These are phyloP conservation scores for Neurospora africana DNA, from an alignment of 495 filamentous ascomycete genomes.

Conservation along the genomic window DNA sequence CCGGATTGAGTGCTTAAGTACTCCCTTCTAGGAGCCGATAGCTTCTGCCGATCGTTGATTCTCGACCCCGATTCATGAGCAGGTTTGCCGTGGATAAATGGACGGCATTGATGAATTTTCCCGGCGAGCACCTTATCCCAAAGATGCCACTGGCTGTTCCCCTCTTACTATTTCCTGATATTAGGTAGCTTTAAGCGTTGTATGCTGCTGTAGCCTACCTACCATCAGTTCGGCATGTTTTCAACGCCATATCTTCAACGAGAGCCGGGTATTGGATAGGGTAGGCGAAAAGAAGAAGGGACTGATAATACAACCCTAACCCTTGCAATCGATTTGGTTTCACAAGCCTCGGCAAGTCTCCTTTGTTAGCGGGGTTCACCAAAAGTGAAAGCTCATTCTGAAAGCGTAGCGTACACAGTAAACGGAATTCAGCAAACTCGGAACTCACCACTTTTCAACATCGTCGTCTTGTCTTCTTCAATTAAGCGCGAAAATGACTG, in stretches of 20 bases:
- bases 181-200: neutral
- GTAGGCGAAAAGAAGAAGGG: neutral
- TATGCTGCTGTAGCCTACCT: neutral
- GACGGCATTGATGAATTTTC: neutral
- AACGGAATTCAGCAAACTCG: neutral
- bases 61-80: neutral
- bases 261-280: neutral
- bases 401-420: too few relatives aligned
- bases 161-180: neutral
- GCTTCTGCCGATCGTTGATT: neutral
- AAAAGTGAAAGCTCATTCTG: neutral
- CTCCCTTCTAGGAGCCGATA: neutral
- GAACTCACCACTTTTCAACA: neutral
- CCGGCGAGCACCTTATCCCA: neutral
- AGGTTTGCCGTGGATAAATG: neutral
- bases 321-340: neutral
- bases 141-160: neutral
- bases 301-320: neutral
- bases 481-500: slow-evolving; percentile 4
- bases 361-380: neutral
- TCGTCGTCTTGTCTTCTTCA: neutral
- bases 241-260: neutral
- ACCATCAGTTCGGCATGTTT: neutral
- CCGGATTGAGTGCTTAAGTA: neutral
- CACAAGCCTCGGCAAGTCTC: neutral